Evolutionary conservation across 805 yeast genomes (phyloP), one percentile per base, ranked within the genome.

Genomic region (Hanseniaspora vineae): DNA sequence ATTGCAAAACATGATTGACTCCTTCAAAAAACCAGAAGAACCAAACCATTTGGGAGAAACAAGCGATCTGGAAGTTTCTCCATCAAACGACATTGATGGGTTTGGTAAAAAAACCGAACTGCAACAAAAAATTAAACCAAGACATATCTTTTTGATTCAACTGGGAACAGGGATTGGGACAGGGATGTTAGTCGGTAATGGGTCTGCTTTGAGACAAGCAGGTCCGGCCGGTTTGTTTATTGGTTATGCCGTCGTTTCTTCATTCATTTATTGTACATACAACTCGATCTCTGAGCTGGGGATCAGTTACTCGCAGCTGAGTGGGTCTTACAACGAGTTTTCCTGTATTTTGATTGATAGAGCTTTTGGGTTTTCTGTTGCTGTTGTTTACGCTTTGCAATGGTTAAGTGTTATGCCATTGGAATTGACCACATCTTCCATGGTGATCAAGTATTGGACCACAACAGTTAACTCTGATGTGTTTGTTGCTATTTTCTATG

Each of bases 111-210:
- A 29, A 31, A 33, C 37, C 9, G 37, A 33, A 10, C 9, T 86
- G 48, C 92, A 61, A 51, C 54, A 55, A 44, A 53, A 55, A 10
- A 59, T 59, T 40, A 57, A 58, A 35, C 58, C 69, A 8, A 70
- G 87, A 57, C 88, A 81, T 62, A 68, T 82, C 56, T 77, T 80
- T 50, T 76, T 83, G 81, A 80, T 82, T 55, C 81, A 87, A 40
- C 71, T 83, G 39, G 85, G 90, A 49, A 88, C 92, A 49, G 81
- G 89, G 44, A 80, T 85, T 50, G 95, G 95, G 57, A 81, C 90
- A 8, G 85, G 84, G 55, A 66, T 80, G 44, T 65, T 73, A 52
- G 77, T 77, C 47, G 82, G 81, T 55, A 66, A 73, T 44, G 82
- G 78, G 52, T 61, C 69, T 52, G 69, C 75, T 6, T 54, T 73